These are phyloP conservation scores for Kodamaea neixiangensis DNA, from an alignment of 805 yeast species.

Conservation along the genomic window DNA sequence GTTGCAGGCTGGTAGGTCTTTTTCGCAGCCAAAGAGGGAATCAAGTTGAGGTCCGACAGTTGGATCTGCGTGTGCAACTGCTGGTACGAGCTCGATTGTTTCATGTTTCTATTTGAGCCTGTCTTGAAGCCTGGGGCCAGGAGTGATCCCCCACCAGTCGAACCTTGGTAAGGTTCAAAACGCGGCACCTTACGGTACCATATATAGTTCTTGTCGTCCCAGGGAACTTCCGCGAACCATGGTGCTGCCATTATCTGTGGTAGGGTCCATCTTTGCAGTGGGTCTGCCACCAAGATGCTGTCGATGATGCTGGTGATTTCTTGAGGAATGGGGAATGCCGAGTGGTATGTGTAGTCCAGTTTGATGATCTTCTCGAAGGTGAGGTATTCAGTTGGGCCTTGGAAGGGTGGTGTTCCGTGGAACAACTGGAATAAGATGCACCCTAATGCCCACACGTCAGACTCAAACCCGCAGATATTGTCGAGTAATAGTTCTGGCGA, in stretches of 20 bases:
- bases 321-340: conserved; percentile 27
- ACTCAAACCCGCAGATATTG: conserved; percentile 78
- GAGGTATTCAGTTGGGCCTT: conserved; percentile 79
- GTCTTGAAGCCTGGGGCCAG: conserved; percentile 24
- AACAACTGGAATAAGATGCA: conserved; percentile 83
- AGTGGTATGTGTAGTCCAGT: conserved; percentile 59
- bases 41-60: conserved; percentile 32
- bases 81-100: conserved; percentile 39
- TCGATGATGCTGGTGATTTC: conserved; percentile 35
- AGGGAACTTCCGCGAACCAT: conserved; percentile 42
- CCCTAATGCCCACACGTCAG: conserved; percentile 94
- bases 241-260: conserved; percentile 32
- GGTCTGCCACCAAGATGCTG: conserved; percentile 33
- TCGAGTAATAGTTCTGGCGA: conserved; percentile 83
- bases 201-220: conserved; percentile 42
- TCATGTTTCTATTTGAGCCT: conserved; percentile 38
- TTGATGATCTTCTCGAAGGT: conserved; percentile 88
- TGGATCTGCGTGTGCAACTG: conserved; percentile 42
- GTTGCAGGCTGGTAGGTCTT: conserved; percentile 26
- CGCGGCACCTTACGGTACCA: conserved; percentile 36
- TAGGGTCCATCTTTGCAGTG: conserved; percentile 32
- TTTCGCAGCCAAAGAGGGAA: conserved; percentile 34
- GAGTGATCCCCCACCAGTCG: not conserved
- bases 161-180: conserved; percentile 23
- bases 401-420: conserved; percentile 85